phyloP scores from a whole-genome alignment of 1,139 yeast species.

The Schizosaccharomyces versatilis region DNA sequence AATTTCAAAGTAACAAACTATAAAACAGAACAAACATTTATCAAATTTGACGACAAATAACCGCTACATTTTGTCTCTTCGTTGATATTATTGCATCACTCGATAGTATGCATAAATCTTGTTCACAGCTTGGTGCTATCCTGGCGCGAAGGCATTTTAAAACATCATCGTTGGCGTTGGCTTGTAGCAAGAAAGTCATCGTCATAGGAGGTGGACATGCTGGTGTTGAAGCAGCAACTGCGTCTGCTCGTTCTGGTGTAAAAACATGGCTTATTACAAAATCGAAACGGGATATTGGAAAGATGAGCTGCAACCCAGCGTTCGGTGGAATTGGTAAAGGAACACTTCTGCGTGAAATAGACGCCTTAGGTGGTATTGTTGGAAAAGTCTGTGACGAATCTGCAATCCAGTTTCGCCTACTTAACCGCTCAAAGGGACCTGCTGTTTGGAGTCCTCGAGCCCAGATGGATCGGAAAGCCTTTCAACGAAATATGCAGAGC shows the following conservation, averaged over 20 bases:
- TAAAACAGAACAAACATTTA: too few relatives aligned
- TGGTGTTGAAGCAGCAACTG: conserved; percentile 94
- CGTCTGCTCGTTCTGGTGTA: conserved; percentile 67
- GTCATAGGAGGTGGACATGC: conserved; percentile 98
- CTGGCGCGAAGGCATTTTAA: too few relatives aligned
- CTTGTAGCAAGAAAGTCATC: conserved; percentile 25
- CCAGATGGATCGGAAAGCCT: conserved; percentile 72
- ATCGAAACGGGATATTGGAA: conserved; percentile 45
- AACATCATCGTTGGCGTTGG: too few relatives aligned
- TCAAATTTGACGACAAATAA: too few relatives aligned
- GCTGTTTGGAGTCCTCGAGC: conserved; percentile 99
- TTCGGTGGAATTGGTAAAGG: conserved; percentile 99
- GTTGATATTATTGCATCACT: too few relatives aligned
- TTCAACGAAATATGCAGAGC: conserved; percentile 57
- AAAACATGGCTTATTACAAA: conserved; percentile 63
- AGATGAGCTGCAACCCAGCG: conserved; percentile 55
- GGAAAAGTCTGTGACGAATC: conserved; percentile 70
- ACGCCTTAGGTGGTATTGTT: conserved; percentile 86
- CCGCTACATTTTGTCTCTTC: too few relatives aligned
- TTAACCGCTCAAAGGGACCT: conserved; percentile 77
- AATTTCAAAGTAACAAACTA: too few relatives aligned
- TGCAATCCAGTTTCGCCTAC: conserved; percentile 74
- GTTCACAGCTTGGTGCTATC: too few relatives aligned
- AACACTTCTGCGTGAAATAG: conserved; percentile 72
- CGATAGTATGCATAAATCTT: too few relatives aligned